Evolutionary conservation across 2,329 filamentous ascomycete genomes (phyloP).

Genomic region (Nothophaeocryptopus gaeumannii): DNA sequence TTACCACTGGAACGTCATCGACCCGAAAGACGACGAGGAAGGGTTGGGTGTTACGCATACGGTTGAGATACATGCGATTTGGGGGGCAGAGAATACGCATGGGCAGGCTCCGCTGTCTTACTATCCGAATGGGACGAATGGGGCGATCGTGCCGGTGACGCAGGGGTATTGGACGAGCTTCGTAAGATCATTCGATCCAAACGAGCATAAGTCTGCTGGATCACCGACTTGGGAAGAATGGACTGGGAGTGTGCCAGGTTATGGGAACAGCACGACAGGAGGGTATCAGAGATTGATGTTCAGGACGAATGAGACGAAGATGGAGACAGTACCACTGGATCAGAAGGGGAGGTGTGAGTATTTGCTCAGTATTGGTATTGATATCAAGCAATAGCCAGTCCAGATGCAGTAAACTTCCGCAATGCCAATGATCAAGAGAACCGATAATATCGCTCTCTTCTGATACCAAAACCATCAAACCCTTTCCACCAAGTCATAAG

Average conservation of each 20-base stretch:
- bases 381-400: slow-evolving; percentile 44
- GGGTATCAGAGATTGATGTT: slow-evolving; percentile 37
- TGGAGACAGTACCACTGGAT: slow-evolving; percentile 38
- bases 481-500: too few species aligned
- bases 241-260: slow-evolving; percentile 13
- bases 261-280: slow-evolving; percentile 15
- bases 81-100: slow-evolving; percentile 58
- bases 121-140: slow-evolving; percentile 51
- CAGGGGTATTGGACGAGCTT: slow-evolving; percentile 75
- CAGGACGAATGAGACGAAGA: slow-evolving; percentile 38
- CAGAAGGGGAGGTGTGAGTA: slow-evolving; percentile 50
- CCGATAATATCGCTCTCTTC: too few species aligned
- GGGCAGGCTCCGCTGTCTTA: slow-evolving; percentile 56
- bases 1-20: slow-evolving; percentile 68
- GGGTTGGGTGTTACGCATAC: slow-evolving; percentile 63
- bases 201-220: slow-evolving; percentile 48
- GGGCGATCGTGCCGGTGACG: slow-evolving; percentile 56
- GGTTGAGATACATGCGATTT: slow-evolving; percentile 65
- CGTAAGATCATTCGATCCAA: slow-evolving; percentile 64
- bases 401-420: too few species aligned
- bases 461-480: too few species aligned
- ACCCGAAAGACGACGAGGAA: slow-evolving; percentile 50
- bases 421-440: too few species aligned
- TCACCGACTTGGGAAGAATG: slow-evolving; percentile 55
- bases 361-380: slow-evolving; percentile 48